Conservation (phyloP, 805 yeast species). For the Candida mattraensis region DNA sequence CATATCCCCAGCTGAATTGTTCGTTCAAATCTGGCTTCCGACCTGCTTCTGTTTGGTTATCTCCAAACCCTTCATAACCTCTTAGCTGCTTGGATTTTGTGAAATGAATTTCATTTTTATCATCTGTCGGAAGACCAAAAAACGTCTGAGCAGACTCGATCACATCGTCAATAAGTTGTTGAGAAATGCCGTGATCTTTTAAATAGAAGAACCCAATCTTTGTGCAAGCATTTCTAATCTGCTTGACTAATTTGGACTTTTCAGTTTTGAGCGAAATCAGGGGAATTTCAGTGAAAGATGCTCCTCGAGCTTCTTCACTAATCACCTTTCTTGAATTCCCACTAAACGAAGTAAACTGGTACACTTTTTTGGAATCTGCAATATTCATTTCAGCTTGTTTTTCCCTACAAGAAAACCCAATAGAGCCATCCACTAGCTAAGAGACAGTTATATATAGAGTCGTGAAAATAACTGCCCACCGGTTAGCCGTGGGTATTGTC, state of each 20-base stretch:
- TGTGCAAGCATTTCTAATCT: slow-evolving; percentile 18
- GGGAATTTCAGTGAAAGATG: slow-evolving; percentile 19
- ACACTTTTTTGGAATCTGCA: too few relatives aligned
- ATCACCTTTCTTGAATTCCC: slow-evolving; percentile 13
- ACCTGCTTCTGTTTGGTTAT: slow-evolving; percentile 22
- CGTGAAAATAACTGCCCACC: too few relatives aligned
- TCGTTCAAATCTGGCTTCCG: slow-evolving; percentile 24
- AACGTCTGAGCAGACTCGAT: slow-evolving; percentile 25
- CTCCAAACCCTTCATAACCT: slow-evolving; percentile 26
- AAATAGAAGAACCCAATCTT: slow-evolving; percentile 35
- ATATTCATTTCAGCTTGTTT: too few relatives aligned
- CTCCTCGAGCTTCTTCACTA: slow-evolving; percentile 18
- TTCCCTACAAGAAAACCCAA: too few relatives aligned
- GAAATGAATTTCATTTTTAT: slow-evolving; percentile 24
- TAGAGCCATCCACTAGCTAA: too few relatives aligned
- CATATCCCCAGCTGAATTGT: slow-evolving; percentile 28
- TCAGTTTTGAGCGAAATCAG: slow-evolving; percentile 15
- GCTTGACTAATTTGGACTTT: slow-evolving; percentile 9
- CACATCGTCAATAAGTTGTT: slow-evolving; percentile 22
- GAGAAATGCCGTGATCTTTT: slow-evolving; percentile 31
- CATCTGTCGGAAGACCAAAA: slow-evolving; percentile 24
- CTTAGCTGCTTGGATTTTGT: slow-evolving; percentile 17
- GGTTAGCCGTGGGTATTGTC: too few relatives aligned
- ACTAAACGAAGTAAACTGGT: slow-evolving; percentile 19
- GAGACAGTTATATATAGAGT: too few relatives aligned